These are phyloP conservation scores for Neonothopanus nambi DNA, from an alignment of 1,284 basidiomycete genomes.

Conservation along the genomic window DNA sequence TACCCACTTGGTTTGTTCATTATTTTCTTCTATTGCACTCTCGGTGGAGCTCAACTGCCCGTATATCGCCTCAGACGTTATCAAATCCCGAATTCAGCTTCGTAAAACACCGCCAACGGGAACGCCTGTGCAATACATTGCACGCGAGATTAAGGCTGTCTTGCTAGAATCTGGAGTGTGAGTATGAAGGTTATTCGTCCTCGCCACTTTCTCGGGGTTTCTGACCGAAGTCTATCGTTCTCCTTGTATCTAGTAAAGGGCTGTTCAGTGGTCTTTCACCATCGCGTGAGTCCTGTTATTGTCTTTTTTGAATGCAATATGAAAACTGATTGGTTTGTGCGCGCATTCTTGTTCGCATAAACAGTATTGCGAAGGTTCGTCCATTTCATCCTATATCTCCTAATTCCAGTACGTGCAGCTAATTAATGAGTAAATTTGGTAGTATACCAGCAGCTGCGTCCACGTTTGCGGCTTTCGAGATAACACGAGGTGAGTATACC, in stretches of 20 bases:
- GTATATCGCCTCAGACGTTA: slow-evolving; percentile 60
- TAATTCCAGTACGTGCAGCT: no score
- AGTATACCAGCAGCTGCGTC: slow-evolving; percentile 90
- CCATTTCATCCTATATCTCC: background rate
- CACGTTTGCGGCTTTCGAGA: slow-evolving; percentile 91
- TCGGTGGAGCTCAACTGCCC: background rate
- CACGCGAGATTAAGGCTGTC: slow-evolving; percentile 66
- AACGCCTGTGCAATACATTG: slow-evolving; percentile 83
- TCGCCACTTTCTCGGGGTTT: background rate
- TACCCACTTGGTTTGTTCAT: slow-evolving; percentile 73
- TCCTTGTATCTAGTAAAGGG: slow-evolving; percentile 49
- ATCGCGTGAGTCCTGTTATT: slow-evolving; percentile 48
- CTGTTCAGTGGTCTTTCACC: slow-evolving; percentile 76
- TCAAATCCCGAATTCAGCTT: slow-evolving; percentile 90
- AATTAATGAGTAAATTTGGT: slow-evolving; percentile 15
- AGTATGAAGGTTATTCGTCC: slow-evolving; percentile 34
- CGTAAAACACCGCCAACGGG: slow-evolving; percentile 74
- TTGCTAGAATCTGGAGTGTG: slow-evolving; percentile 77
- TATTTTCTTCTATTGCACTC: background rate
- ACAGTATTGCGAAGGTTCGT: slow-evolving; percentile 56
- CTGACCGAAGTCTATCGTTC: slow-evolving; percentile 5
- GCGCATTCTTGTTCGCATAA: slow-evolving; percentile 21
- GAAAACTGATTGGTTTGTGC: background rate
- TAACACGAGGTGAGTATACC: slow-evolving; percentile 60
- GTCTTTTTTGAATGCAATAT: background rate